Conservation (phyloP, 1,139 yeast genomes). For the Protomyces macrosporus region DNA sequence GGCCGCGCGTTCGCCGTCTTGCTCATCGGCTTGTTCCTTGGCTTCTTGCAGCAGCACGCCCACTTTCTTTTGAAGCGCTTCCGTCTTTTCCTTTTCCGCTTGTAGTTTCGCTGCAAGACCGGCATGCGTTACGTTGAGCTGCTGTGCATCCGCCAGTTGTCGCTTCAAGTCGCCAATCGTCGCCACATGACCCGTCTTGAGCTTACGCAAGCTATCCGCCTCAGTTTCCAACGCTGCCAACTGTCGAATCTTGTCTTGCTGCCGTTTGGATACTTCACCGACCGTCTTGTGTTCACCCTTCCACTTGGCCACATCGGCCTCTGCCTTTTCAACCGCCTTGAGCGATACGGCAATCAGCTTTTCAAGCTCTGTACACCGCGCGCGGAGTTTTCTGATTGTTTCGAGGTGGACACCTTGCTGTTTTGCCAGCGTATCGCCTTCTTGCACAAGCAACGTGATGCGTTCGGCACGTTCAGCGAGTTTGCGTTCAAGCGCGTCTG, state of each 20-base stretch:
- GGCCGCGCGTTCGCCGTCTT: conserved; percentile 28
- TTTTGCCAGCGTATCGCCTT: conserved; percentile 71
- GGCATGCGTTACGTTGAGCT: conserved; percentile 25
- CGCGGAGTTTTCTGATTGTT: conserved; percentile 57
- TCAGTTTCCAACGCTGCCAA: conserved; percentile 31
- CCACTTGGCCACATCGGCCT: conserved; percentile 31
- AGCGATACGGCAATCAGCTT: conserved; percentile 33
- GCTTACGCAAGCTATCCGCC: conserved; percentile 26
- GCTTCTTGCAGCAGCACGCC: conserved; percentile 33
- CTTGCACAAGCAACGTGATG: conserved; percentile 59
- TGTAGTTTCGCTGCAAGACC: conserved; percentile 16
- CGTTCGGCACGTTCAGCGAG: conserved; percentile 43
- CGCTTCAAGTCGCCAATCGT: conserved; percentile 28
- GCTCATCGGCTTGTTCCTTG: conserved; percentile 31
- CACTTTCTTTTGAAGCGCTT: conserved; percentile 33
- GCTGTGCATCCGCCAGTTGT: conserved; percentile 27
- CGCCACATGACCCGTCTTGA: conserved; percentile 27
- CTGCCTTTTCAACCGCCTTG: conserved; percentile 33
- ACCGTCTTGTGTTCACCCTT: conserved; percentile 32
- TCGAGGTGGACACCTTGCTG: conserved; percentile 68
- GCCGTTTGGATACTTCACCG: conserved; percentile 31
- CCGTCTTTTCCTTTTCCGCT: conserved; percentile 24
- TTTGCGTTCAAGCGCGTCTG: neutral
- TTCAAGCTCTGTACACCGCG: conserved; percentile 41
- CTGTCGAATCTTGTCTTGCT: conserved; percentile 29